Conservation (phyloP, 257 asterid genomes). For the Solanum pennellii region DNA sequence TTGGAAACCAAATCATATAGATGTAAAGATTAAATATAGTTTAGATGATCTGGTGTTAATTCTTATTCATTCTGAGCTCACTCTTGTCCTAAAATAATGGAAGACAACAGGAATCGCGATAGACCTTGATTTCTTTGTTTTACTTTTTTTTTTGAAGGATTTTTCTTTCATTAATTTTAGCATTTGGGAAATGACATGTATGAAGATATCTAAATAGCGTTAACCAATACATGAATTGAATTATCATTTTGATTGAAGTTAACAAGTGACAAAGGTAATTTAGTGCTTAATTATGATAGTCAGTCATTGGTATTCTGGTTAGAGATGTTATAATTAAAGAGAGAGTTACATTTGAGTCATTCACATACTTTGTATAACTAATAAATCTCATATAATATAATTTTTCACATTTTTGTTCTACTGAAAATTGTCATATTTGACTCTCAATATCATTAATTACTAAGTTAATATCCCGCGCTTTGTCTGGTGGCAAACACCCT, state of each 20-base stretch:
- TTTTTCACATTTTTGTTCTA: background rate
- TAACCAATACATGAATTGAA: too few species aligned
- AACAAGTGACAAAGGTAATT: too few species aligned
- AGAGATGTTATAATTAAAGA: background rate
- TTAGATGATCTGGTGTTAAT: background rate
- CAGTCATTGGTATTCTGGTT: background rate
- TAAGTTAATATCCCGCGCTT: too few species aligned
- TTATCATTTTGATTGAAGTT: too few species aligned
- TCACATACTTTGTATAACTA: background rate
- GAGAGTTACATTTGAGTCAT: background rate
- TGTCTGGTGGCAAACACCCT: too few species aligned
- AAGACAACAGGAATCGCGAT: too few species aligned
- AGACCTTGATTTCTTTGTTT: background rate
- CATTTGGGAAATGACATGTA: background rate
- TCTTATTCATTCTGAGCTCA: background rate
- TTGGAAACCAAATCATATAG: too few species aligned
- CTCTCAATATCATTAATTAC: too few species aligned
- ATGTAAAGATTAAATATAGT: background rate
- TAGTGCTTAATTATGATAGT: background rate
- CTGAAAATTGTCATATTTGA: too few species aligned
- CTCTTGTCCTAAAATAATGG: background rate
- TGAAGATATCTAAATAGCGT: too few species aligned
- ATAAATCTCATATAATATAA: background rate
- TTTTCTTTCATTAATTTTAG: background rate
- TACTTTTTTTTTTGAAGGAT: too few species aligned